A percentile compares a stretch with the other conserved stretches of the same genome.
phyloP scores from a whole-genome alignment of 257 asterid species.

The Solanum bulbocastanum region DNA sequence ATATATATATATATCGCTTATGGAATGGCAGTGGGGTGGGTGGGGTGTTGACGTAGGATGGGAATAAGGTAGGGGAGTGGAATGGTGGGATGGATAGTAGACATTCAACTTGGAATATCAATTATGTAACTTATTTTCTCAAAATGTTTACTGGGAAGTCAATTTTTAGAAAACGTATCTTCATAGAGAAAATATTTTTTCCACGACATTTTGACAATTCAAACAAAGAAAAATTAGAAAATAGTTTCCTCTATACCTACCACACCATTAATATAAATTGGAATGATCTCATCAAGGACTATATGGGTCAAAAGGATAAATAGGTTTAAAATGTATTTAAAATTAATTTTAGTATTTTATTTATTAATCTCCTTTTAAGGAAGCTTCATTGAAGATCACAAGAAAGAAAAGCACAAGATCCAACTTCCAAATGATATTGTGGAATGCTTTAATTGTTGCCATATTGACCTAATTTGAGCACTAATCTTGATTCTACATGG shows the following conservation, averaged over 20 bases:
- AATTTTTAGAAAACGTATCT: background rate
- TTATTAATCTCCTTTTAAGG: background rate
- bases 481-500: background rate
- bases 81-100: background rate
- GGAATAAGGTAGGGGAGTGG: background rate
- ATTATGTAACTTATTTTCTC: background rate
- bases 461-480: conserved; percentile 12
- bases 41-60: background rate
- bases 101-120: background rate
- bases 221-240: background rate
- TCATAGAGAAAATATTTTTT: background rate
- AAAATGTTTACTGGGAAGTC: background rate
- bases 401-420: background rate
- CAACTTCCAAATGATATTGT: background rate
- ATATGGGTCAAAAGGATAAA: background rate
- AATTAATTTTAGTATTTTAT: background rate
- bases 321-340: background rate
- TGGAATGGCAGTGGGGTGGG: background rate
- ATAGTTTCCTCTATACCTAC: background rate
- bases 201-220: background rate
- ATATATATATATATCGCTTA: background rate
- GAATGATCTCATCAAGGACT: background rate
- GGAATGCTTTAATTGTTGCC: background rate
- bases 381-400: background rate
- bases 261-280: background rate